Percentiles rank a stretch among this genome's conserved stretches.
phyloP scores from a whole-genome alignment of 148 eudicot species.

The Beta vulgaris region DNA sequence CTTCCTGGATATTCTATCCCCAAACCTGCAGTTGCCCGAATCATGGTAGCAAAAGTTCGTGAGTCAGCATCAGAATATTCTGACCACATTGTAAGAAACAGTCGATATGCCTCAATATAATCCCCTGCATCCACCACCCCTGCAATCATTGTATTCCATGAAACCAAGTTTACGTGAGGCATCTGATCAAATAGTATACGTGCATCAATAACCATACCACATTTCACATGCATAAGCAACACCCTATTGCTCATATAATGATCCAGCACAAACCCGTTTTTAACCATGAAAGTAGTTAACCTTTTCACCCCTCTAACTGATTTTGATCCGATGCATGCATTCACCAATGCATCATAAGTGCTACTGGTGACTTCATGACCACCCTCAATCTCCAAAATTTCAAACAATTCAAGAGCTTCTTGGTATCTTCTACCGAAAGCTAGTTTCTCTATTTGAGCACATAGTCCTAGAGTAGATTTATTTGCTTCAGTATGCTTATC shows the following conservation, averaged over 20 bases:
- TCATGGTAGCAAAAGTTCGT: slow-evolving; percentile 55
- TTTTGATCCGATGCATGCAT: slow-evolving; percentile 65
- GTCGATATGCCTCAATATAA: slow-evolving; percentile 50
- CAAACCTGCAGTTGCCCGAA: slow-evolving; percentile 64
- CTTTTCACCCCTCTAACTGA: slow-evolving; percentile 74
- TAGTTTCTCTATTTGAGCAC: slow-evolving; percentile 60
- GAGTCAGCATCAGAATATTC: slow-evolving; percentile 45
- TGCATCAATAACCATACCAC: slow-evolving; percentile 81
- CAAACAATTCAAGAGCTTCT: slow-evolving; percentile 80
- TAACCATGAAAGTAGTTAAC: slow-evolving; percentile 51
- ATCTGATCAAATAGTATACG: slow-evolving; percentile 69
- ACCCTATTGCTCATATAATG: slow-evolving; percentile 74
- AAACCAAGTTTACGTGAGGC: slow-evolving; percentile 58
- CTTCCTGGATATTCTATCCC: slow-evolving; percentile 53
- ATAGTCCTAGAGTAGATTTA: slow-evolving; percentile 30
- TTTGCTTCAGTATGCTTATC: slow-evolving; percentile 10
- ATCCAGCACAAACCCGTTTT: slow-evolving; percentile 52
- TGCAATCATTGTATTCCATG: slow-evolving; percentile 78
- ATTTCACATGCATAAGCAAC: slow-evolving; percentile 72
- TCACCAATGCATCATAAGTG: slow-evolving; percentile 69
- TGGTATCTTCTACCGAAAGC: slow-evolving; percentile 43
- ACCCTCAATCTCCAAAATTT: slow-evolving; percentile 60
- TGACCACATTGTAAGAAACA: slow-evolving; percentile 65
- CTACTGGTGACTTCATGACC: slow-evolving; percentile 32
- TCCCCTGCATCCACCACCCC: slow-evolving; percentile 73